These are phyloP conservation scores for Orbilia javanica DNA, from an alignment of 2,329 filamentous ascomycete genomes.

Conservation along the genomic window DNA sequence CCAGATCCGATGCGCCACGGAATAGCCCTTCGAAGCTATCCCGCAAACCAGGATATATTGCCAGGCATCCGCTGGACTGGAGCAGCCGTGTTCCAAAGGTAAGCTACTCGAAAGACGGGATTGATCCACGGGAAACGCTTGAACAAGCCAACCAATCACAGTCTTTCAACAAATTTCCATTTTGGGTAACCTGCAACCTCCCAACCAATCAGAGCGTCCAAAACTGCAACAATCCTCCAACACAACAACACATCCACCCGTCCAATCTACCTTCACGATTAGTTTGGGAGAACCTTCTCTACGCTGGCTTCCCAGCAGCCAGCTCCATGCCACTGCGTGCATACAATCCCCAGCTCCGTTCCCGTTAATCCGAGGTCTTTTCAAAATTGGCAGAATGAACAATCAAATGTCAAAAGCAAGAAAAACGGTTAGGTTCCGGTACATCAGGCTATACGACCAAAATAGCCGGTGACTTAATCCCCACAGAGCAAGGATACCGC, in stretches of 20 bases:
- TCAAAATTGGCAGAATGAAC: neutral
- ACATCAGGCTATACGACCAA: conserved; percentile 7
- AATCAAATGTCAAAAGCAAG: neutral
- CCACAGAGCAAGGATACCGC: conserved; percentile 2
- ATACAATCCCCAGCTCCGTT: neutral
- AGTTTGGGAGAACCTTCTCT: neutral
- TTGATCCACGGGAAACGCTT: too few species aligned
- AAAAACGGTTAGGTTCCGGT: neutral
- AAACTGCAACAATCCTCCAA: conserved; percentile 3
- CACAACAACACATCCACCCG: neutral
- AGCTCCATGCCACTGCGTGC: neutral
- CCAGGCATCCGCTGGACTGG: too few species aligned
- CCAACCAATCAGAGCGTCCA: neutral
- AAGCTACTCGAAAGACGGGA: too few species aligned
- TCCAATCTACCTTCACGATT: too few species aligned
- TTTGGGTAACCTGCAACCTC: too few species aligned
- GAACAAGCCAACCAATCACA: too few species aligned
- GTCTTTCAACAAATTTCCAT: too few species aligned
- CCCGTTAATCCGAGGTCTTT: conserved; percentile 18
- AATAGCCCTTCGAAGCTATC: too few species aligned
- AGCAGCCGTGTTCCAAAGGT: too few species aligned
- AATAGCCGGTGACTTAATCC: conserved; percentile 3
- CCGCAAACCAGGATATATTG: too few species aligned
- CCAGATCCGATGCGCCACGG: too few species aligned
- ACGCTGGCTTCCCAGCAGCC: neutral